Evolutionary conservation across 768 basidiomycete genomes (phyloP).

Genomic region (Tulasnella calospora): DNA sequence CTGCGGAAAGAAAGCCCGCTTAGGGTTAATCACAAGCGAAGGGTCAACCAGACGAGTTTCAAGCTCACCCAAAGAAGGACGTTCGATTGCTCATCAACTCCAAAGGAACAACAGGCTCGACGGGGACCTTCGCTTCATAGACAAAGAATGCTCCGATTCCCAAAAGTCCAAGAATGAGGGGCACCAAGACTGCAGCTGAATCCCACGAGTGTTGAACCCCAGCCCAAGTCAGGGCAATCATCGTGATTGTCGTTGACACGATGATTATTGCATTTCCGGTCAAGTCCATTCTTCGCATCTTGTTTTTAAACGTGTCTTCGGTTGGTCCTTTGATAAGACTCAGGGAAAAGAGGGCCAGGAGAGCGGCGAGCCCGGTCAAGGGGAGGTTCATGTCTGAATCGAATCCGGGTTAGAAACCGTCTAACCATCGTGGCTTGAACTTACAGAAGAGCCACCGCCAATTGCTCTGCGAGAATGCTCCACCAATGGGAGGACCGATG

Average conservation of each 20-base stretch:
- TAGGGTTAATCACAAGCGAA: slow-evolving; percentile 19
- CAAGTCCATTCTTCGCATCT: neutral
- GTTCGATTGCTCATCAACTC: slow-evolving; percentile 37
- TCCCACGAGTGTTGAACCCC: slow-evolving; percentile 44
- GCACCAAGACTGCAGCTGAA: slow-evolving; percentile 41
- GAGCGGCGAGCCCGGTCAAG: neutral
- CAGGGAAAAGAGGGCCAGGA: neutral
- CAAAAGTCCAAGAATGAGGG: slow-evolving; percentile 41
- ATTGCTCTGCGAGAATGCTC: slow-evolving; percentile 35
- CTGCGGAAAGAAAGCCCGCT: neutral
- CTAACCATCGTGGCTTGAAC: neutral
- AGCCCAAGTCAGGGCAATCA: slow-evolving; percentile 41
- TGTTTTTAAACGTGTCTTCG: neutral
- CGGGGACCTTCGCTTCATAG: neutral
- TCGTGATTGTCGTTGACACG: slow-evolving; percentile 39
- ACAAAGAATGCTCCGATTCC: slow-evolving; percentile 30
- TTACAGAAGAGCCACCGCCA: slow-evolving; percentile 45
- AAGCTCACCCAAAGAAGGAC: slow-evolving; percentile 33
- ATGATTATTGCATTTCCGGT: slow-evolving; percentile 34
- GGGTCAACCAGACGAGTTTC: neutral
- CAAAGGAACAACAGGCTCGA: slow-evolving; percentile 31
- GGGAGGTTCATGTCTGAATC: neutral
- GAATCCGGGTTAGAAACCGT: neutral
- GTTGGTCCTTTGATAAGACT: neutral
- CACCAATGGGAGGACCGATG: slow-evolving; percentile 32